Base-by-base conservation (phyloP, 441 rosid species). In the Manihot esculenta region DNA sequence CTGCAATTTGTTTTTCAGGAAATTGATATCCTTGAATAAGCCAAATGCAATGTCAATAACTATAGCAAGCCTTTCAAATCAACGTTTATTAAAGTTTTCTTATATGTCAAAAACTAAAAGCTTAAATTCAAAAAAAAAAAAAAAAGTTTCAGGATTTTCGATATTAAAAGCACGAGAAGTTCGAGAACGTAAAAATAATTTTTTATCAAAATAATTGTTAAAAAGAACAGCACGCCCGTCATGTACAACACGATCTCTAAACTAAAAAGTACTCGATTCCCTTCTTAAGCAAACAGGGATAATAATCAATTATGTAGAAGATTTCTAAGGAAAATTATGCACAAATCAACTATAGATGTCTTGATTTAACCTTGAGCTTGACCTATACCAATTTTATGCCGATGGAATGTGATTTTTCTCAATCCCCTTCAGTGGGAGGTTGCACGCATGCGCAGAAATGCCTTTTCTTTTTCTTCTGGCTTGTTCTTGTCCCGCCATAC, bases 391-490 rank as follows among this genome's bases (percentile, higher is more conserved):
- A 56, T 23, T 72, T 30, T 73, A 33, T 33, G 68, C 66, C 14
- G 66, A 70, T 15, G 59, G 58, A 60, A 68, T 64, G 62, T 38
- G 57, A 62, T 42, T 38, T 24, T 26, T 58, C 78, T 86, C 87
- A 86, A 67, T 86, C 87, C 26, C 87, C 86, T 49, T 64, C 81
- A 0, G 91, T 86, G 3, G 94, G 85, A 66, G 95, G 93, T 35
- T 80, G 88, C 79, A 89, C 79, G 21, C 98, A 96, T n/a, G 89
- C 81, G 64, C 98, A 96, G 62, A 93, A 91, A 50, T 74, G 81
- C n/a, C 77, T 59, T 56, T 84, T 85, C 84, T 85, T 88, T 35
- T 74, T 76, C 62, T 81, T 86, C 74, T 79, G 89, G 80, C 59
- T 70, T n/a, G 76, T 81, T 81, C 80, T 87, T 38, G 68, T 74